Percentiles rank a stretch among this genome's conserved stretches.
phyloP scores from a whole-genome alignment of 2,329 filamentous ascomycete species.

The Colletotrichum sidae region DNA sequence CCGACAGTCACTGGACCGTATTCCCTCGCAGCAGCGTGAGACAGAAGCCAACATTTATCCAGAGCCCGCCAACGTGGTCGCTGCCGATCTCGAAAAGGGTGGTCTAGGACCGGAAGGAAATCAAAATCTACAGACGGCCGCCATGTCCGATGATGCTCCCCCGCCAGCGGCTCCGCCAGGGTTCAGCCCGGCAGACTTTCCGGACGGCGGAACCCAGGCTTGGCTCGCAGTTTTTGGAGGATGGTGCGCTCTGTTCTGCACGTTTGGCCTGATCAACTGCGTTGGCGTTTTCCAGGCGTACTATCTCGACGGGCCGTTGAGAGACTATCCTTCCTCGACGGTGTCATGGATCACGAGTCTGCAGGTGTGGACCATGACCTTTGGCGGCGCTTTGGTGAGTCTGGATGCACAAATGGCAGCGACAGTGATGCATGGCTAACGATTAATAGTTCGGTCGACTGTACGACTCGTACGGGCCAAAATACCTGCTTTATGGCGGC shows the following conservation, averaged over 20 bases:
- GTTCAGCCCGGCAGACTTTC: constrained; percentile 64
- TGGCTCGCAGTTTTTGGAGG: constrained; percentile 67
- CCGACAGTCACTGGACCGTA: constrained; percentile 42
- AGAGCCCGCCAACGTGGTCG: constrained; percentile 45
- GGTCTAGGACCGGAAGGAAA: constrained; percentile 33
- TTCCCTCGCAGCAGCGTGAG: constrained; percentile 46
- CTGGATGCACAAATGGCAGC: constrained; percentile 38
- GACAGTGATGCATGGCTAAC: not conserved
- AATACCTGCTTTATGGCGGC: constrained; percentile 65
- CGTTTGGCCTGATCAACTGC: constrained; percentile 57
- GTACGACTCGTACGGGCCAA: constrained; percentile 74
- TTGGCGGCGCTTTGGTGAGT: constrained; percentile 61
- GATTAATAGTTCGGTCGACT: constrained; percentile 63
- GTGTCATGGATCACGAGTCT: constrained; percentile 71
- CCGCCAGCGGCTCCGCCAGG: constrained; percentile 23
- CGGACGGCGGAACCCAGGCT: constrained; percentile 68
- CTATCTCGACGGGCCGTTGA: constrained; percentile 63
- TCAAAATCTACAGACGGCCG: not conserved
- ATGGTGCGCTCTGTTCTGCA: constrained; percentile 57
- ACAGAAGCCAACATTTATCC: constrained; percentile 50
- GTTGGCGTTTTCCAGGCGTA: constrained; percentile 70
- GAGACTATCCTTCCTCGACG: constrained; percentile 59
- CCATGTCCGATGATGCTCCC: constrained; percentile 38
- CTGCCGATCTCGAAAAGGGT: constrained; percentile 50
- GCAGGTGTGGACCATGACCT: constrained; percentile 60